Percentiles rank a stretch among this genome's conserved stretches.
Conservation (phyloP, 352 stramenopile species). For the Thalassiosira hispida region DNA sequence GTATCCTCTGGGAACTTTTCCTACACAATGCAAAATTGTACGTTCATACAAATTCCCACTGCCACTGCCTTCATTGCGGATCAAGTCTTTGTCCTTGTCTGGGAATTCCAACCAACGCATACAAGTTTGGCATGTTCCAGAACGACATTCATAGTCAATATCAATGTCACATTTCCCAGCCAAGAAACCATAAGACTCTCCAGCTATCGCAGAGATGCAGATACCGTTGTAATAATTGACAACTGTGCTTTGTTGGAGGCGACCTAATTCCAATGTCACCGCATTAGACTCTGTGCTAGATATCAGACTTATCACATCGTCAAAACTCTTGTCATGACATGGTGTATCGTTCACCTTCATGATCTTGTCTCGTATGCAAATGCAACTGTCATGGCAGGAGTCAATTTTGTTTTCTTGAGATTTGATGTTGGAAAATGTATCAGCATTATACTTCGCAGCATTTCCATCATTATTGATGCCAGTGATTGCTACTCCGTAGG, state of each 20-base stretch:
- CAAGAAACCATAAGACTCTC: conserved; percentile 49
- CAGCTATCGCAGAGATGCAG: conserved; percentile 34
- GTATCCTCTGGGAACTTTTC: conserved; percentile 38
- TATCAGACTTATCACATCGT: conserved; percentile 30
- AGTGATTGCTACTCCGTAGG: conserved; percentile 27
- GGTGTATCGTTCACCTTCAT: conserved; percentile 33
- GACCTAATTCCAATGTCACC: conserved; percentile 32
- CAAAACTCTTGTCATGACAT: conserved; percentile 45
- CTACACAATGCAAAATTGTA: conserved; percentile 46
- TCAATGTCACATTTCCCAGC: conserved; percentile 35
- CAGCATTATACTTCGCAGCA: conserved; percentile 23
- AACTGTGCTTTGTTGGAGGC: conserved; percentile 27
- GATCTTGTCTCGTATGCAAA: conserved; percentile 46
- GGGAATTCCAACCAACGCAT: conserved; percentile 32
- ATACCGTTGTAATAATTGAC: conserved; percentile 20
- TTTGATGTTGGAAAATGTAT: conserved; percentile 36
- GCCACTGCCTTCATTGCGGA: neutral
- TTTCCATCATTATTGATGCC: conserved; percentile 27
- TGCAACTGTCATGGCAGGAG: conserved; percentile 27
- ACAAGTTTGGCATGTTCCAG: conserved; percentile 42
- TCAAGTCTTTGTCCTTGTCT: conserved; percentile 24
- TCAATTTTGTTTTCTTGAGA: neutral
- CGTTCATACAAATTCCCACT: conserved; percentile 22
- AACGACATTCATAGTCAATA: conserved; percentile 43
- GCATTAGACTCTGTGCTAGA: conserved; percentile 1